Conservation (phyloP, 2,329 filamentous ascomycete species). For the Sarocladiaceae sp. region DNA sequence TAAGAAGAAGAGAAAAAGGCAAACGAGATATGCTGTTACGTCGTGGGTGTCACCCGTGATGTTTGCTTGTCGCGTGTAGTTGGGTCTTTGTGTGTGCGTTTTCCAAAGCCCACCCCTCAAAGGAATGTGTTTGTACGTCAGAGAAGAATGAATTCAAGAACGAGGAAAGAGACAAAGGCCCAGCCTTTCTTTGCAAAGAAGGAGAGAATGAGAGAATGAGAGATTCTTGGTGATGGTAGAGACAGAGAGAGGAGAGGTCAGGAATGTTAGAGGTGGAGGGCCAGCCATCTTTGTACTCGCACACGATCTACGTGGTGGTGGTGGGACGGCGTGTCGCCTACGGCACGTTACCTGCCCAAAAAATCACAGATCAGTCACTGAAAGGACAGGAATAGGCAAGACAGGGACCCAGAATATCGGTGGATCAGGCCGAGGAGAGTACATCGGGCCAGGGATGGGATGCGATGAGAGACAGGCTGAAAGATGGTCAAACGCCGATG, state of each 20-base stretch:
- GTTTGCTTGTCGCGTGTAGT: neutral
- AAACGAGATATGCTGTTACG: neutral
- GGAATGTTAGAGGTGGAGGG: neutral
- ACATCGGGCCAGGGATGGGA: slow-evolving; percentile 1
- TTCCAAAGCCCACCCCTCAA: slow-evolving; percentile 1
- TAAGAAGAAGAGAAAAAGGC: neutral
- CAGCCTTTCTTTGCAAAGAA: slow-evolving; percentile 1
- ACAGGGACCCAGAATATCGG: neutral
- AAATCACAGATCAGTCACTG: neutral
- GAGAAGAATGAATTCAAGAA: slow-evolving; percentile 8
- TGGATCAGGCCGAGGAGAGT: neutral
- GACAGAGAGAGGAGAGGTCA: neutral
- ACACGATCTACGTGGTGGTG: neutral
- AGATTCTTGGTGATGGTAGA: neutral
- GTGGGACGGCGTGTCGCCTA: neutral
- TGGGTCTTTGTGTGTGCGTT: neutral
- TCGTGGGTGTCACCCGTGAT: neutral
- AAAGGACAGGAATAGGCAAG: neutral
- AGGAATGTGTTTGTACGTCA: slow-evolving; percentile 8
- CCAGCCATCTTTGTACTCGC: slow-evolving; percentile 10
- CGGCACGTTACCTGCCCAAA: neutral
- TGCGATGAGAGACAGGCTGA: slow-evolving; percentile 3
- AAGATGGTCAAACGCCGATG: neutral
- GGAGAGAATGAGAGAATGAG: slow-evolving; percentile 3
- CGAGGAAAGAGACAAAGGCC: slow-evolving; percentile 8